Conservation (phyloP, 1,284 basidiomycete species). For the Meira miltonrushii region DNA sequence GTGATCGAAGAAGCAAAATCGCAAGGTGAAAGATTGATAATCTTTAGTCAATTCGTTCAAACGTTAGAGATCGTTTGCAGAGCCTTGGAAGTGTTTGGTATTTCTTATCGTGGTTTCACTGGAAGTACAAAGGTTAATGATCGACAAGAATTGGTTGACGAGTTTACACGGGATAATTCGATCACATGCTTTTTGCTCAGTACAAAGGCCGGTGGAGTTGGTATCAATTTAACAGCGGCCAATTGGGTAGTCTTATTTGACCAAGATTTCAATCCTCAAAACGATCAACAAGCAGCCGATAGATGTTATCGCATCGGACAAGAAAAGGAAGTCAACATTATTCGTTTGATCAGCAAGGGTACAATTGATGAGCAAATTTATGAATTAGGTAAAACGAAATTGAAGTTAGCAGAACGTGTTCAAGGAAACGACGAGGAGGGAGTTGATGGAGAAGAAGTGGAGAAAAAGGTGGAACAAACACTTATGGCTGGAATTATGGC, state of each 20-base stretch:
- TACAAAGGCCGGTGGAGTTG: slow-evolving; percentile 76
- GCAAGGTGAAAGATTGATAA: slow-evolving; percentile 74
- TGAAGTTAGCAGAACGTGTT: slow-evolving; percentile 44
- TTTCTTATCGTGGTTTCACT: slow-evolving; percentile 81
- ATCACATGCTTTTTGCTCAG: slow-evolving; percentile 91
- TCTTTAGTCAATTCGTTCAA: slow-evolving; percentile 71
- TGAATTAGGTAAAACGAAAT: slow-evolving; percentile 28
- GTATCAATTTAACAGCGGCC: slow-evolving; percentile 61
- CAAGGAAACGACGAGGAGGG: slow-evolving; percentile 26
- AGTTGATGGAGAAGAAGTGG: slow-evolving; percentile 25
- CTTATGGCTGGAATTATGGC: background rate
- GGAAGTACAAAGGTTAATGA: slow-evolving; percentile 91
- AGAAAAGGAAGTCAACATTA: slow-evolving; percentile 76
- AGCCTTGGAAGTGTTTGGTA: slow-evolving; percentile 70
- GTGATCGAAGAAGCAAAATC: slow-evolving; percentile 68
- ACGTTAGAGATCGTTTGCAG: slow-evolving; percentile 68
- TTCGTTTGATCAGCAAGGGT: slow-evolving; percentile 84
- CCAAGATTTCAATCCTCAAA: slow-evolving; percentile 67
- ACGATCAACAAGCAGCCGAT: slow-evolving; percentile 91
- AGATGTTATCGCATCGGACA: slow-evolving; percentile 97
- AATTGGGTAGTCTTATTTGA: slow-evolving; percentile 69
- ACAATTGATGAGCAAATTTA: slow-evolving; percentile 66
- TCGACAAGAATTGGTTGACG: slow-evolving; percentile 86
- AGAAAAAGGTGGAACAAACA: slow-evolving; percentile 2
- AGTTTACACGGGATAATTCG: slow-evolving; percentile 87